phyloP scores from a whole-genome alignment of 2,329 filamentous ascomycete genomes.

The Tolypocladium tropicale region DNA sequence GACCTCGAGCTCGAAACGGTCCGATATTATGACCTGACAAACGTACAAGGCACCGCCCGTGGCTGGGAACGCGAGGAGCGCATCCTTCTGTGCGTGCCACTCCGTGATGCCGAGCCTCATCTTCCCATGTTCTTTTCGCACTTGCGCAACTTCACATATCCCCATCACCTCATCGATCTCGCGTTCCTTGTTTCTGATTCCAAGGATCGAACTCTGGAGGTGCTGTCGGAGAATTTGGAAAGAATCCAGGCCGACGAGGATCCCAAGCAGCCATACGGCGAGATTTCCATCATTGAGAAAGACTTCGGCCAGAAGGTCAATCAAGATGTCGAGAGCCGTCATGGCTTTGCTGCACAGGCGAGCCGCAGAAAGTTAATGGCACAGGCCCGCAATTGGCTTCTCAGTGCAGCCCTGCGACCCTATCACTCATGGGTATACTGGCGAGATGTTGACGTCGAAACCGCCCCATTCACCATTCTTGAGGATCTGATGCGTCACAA shows the following conservation, averaged over 20 bases:
- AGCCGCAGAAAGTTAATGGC: constrained; percentile 94
- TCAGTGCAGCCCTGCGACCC: constrained; percentile 84
- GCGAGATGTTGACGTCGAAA: constrained; percentile 97
- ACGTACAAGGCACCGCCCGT: constrained; percentile 80
- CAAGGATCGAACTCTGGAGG: constrained; percentile 75
- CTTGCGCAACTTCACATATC: constrained; percentile 91
- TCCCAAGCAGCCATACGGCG: constrained; percentile 74
- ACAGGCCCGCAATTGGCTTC: constrained; percentile 90
- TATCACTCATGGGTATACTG: constrained; percentile 99
- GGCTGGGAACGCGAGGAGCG: constrained; percentile 96
- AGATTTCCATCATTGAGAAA: constrained; percentile 97
- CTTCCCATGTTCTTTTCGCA: constrained; percentile 98
- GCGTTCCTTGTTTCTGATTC: constrained; percentile 97
- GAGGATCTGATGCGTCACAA: constrained; percentile 98
- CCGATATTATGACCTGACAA: constrained; percentile 90
- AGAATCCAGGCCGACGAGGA: constrained; percentile 73
- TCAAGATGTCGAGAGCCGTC: constrained; percentile 93
- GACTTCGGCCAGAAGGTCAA: constrained; percentile 98
- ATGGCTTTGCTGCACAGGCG: constrained; percentile 94
- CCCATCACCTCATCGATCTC: constrained; percentile 90
- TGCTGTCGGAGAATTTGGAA: constrained; percentile 66
- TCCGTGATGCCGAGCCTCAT: constrained; percentile 87
- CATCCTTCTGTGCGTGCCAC: constrained; percentile 86
- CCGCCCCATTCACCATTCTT: constrained; percentile 89
- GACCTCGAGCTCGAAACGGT: constrained; percentile 85